Evolutionary conservation across 441 rosid species (phyloP), one percentile per base, ranked within the genome.

Genomic region (Manihot esculenta): DNA sequence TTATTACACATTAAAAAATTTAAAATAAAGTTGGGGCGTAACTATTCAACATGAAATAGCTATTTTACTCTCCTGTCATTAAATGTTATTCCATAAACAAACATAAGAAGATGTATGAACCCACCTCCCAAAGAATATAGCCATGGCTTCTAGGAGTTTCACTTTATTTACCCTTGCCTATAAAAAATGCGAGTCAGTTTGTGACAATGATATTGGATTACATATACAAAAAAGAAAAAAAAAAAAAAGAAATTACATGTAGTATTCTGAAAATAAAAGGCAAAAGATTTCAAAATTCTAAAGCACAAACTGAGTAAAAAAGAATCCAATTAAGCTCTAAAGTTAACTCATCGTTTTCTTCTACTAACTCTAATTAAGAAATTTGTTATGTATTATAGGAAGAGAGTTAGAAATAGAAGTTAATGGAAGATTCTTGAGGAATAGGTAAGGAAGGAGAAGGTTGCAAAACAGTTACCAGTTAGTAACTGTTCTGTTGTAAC

Each of bases 81-180:
- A 4, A 35, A 6, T 6, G 7, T 5, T 5, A 35, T 35, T 35
- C 7, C 4, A 6, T 35, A 0, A 35, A 35, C 41, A 35, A 35
- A 7, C 41, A 35, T 42, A 45, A 9, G 66, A 21, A 56, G 72
- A 69, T 67, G 66, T 27, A 62, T 69, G 73, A 64, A 76, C 72
- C 53, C 65, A 91, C 97, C 99, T 92, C 55, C 89, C 92, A 79
- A 90, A 95, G 88, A 95, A 95, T 74, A 92, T 76, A 66, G 80
- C 83, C 99, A 95, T 95, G 51, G 98, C 91, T 73, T 95, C 92
- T 65, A 92, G 77, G 66, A 95, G 92, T 77, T 95, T 95, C 76
- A 74, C 77, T 78, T 87, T 95, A 67, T 93, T 88, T 50, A 80
- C 50, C 81, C 88, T 88, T 58, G 99, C 94, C 99, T 92, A 89